Conservation (phyloP, 805 yeast genomes). For the Saccharomycopsis malanga region DNA sequence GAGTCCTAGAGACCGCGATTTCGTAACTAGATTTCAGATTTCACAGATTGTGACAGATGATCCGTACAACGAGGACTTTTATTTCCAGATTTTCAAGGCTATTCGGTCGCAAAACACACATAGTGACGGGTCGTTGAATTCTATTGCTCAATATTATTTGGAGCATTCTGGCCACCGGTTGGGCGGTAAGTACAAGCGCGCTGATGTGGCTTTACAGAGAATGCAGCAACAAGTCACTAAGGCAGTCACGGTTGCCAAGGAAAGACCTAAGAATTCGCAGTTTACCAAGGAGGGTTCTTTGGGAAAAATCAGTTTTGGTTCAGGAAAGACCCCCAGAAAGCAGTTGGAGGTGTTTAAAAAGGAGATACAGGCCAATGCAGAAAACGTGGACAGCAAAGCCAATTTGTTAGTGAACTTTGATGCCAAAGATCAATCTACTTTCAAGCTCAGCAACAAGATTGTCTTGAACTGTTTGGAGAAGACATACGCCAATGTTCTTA, state of each 20-base stretch:
- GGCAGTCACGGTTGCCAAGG: constrained; percentile 93
- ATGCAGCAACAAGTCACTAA: constrained; percentile 97
- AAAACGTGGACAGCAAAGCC: constrained; percentile 9
- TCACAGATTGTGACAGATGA: constrained; percentile 95
- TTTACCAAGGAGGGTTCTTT: constrained; percentile 69
- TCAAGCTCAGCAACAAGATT: constrained; percentile 36
- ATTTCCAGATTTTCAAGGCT: constrained; percentile 84
- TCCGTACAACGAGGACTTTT: constrained; percentile 95
- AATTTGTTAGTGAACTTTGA: constrained; percentile 29
- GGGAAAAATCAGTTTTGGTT: constrained; percentile 75
- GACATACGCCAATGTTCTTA: constrained; percentile 68
- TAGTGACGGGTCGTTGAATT: constrained; percentile 54
- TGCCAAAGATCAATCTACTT: constrained; percentile 21
- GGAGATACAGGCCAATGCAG: constrained; percentile 36
- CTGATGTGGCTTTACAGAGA: constrained; percentile 87
- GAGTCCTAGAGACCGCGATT: constrained; percentile 96
- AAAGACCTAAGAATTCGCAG: constrained; percentile 61
- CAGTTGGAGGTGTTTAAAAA: constrained; percentile 60
- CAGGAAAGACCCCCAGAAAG: constrained; percentile 82
- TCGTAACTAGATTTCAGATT: constrained; percentile 87
- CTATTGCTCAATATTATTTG: constrained; percentile 87
- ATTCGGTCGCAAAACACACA: constrained; percentile 47
- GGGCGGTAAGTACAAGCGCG: constrained; percentile 78
- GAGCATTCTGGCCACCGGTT: constrained; percentile 87
- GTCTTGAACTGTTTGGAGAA: constrained; percentile 67